A percentile compares a stretch with the other conserved stretches of the same genome.
phyloP scores from a whole-genome alignment of 75 land plant species.

The Picea glauca region DNA sequence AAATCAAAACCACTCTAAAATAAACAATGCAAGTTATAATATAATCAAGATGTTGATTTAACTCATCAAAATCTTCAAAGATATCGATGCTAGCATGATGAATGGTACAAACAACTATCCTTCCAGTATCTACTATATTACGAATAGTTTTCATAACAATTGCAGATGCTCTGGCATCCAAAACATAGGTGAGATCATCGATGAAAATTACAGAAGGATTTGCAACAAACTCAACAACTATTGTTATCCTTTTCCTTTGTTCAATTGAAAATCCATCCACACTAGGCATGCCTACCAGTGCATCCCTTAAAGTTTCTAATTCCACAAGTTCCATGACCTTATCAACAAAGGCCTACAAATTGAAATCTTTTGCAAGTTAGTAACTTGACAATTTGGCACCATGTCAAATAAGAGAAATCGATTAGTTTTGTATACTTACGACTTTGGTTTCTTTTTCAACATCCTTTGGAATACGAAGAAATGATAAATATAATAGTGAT shows the following conservation, averaged over 20 bases:
- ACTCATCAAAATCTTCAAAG: no score
- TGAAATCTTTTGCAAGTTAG: background rate
- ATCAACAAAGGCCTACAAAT: slow-evolving; percentile 46
- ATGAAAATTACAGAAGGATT: no score
- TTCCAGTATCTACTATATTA: no score
- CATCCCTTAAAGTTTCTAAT: slow-evolving; percentile 40
- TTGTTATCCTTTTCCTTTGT: slow-evolving; percentile 78
- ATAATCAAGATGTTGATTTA: no score
- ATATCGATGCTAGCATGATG: no score
- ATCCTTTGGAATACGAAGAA: slow-evolving; percentile 53
- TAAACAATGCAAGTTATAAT: no score
- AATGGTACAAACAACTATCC: no score
- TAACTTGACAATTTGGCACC: background rate
- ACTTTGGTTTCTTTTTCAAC: slow-evolving; percentile 27
- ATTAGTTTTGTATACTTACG: slow-evolving; percentile 20
- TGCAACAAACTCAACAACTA: slow-evolving; percentile 62
- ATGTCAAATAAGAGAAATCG: background rate
- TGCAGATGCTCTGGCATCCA: no score
- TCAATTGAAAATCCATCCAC: slow-evolving; percentile 81
- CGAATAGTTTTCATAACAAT: no score
- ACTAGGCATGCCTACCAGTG: slow-evolving; percentile 77
- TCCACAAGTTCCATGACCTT: slow-evolving; percentile 86
- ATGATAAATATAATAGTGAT: slow-evolving; percentile 59
- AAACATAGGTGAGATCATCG: no score
- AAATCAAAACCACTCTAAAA: no score